phyloP scores from a whole-genome alignment of 2,329 filamentous ascomycete species.

The Davidsoniella eucalypti region DNA sequence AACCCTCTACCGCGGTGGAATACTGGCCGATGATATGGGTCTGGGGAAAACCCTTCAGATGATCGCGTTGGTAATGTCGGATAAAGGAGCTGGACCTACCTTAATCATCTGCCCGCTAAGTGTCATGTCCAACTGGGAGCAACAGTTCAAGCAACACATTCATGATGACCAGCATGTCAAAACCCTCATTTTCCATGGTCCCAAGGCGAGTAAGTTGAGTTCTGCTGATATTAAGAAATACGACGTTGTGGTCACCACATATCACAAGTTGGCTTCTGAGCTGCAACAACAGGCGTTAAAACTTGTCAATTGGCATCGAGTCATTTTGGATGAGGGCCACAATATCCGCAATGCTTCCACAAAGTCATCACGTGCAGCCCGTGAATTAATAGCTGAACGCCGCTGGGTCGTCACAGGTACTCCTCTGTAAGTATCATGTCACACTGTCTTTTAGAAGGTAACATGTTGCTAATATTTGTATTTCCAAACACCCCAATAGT shows the following conservation, averaged over 20 bases:
- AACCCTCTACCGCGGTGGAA: constrained; percentile 58
- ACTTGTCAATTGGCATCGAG: constrained; percentile 51
- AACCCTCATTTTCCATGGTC: constrained; percentile 60
- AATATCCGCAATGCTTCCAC: constrained; percentile 62
- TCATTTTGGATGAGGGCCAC: constrained; percentile 75
- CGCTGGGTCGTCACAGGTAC: constrained; percentile 71
- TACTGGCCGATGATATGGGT: constrained; percentile 86
- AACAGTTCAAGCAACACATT: constrained; percentile 61
- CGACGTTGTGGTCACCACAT: constrained; percentile 71
- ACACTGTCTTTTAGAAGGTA: constrained; percentile 14
- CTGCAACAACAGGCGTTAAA: constrained; percentile 21
- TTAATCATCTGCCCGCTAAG: constrained; percentile 69
- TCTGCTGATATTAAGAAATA: constrained; percentile 43
- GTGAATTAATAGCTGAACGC: constrained; percentile 48
- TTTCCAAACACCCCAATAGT: constrained; percentile 18
- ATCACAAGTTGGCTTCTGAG: constrained; percentile 58
- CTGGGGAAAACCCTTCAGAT: constrained; percentile 78
- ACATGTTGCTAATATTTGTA: constrained; percentile 11
- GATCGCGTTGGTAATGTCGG: constrained; percentile 57
- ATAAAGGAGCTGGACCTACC: constrained; percentile 40
- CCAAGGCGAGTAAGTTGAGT: constrained; percentile 29
- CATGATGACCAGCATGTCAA: constrained; percentile 43
- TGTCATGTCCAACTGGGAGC: constrained; percentile 83
- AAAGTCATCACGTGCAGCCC: constrained; percentile 54
- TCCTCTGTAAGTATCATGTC: constrained; percentile 40